Base-by-base conservation (phyloP, 2,329 filamentous ascomycete species). In the Pseudocercospora musae region DNA sequence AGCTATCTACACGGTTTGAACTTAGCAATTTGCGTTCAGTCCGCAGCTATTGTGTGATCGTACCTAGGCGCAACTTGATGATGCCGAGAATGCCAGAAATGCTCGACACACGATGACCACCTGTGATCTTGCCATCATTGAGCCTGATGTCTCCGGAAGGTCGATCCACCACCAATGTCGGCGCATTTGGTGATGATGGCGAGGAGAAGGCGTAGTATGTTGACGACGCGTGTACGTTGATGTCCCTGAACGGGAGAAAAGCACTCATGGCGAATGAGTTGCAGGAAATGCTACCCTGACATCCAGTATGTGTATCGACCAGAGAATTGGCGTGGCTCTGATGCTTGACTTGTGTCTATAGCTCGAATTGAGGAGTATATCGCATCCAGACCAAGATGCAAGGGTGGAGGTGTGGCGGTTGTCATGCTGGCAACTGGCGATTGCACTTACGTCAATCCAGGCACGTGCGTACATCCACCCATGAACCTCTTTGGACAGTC, bases 201-300 rank as follows among this genome's bases (percentile, higher is more conserved):
- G 95, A 99, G 42, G 91, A 93, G 78, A 99, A 99, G 71, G 92
- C 91, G 82, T 99, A 99, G 75, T 95, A 89, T 72, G 94, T 91
- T 71, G 91, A 84, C 57, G 94, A 92, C 68, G 92, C 90, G 78
- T 96, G 92, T 77, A 99, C 87, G 78, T 98, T 99, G 82, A 98
- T 96, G 82, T 99, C 95, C 75, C 94, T 87, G 79, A 93, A 99
- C 21, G 94, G 95, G 60, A 89, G 80, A 59, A 79, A 76, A 60
- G 77, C 76, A 67, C 79, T 79, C 84, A 84, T 86, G 10, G 63
- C 62, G 62, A 20, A 18, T 11, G 33, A 18, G 27, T 40, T 58
- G 18, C 25, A 15, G 50, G 9, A 31, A 29, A 31, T 21, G 50
- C 50, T 33, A 21, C 20, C 20, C 10, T 50, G 8, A 23, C 18